phyloP scores from a whole-genome alignment of 2,329 filamentous ascomycete species.

The Onygenales sp. region DNA sequence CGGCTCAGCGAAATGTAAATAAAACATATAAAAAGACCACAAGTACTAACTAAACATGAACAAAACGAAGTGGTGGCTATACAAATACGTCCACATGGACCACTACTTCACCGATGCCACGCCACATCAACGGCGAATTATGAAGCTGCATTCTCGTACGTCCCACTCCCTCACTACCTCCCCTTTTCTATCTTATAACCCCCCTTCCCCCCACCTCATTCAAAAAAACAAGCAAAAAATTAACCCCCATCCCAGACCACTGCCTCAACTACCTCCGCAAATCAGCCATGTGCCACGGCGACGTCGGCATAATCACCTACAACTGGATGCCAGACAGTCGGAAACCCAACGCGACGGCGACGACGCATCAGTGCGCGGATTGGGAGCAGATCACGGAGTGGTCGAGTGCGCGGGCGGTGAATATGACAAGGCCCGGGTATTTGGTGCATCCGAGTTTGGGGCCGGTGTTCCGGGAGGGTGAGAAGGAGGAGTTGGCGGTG shows the following conservation, averaged over 20 bases:
- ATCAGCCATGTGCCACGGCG: background rate
- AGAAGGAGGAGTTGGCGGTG: background rate
- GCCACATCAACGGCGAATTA: background rate
- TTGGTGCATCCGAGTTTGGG: background rate
- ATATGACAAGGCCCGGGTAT: background rate
- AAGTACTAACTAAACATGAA: background rate
- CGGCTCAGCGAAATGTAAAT: too few relatives aligned
- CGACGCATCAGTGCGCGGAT: background rate
- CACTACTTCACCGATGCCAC: constrained; percentile 1
- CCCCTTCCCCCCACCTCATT: background rate
- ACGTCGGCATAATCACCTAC: background rate
- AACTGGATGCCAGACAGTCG: background rate
- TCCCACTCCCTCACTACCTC: background rate
- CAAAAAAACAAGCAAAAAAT: background rate
- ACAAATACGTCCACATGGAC: background rate
- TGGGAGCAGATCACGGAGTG: background rate
- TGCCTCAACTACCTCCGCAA: constrained; percentile 1
- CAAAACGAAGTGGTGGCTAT: background rate
- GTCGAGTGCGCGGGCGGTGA: background rate
- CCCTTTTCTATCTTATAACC: too few relatives aligned
- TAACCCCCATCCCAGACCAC: background rate
- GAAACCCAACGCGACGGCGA: background rate
- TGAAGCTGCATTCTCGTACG: constrained; percentile 1
- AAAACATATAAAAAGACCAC: background rate
- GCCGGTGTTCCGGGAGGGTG: background rate